A percentile compares a stretch with the other conserved stretches of the same genome.
Evolutionary conservation across 768 basidiomycete genomes (phyloP).

Genomic region (Mycena kentingensis): DNA sequence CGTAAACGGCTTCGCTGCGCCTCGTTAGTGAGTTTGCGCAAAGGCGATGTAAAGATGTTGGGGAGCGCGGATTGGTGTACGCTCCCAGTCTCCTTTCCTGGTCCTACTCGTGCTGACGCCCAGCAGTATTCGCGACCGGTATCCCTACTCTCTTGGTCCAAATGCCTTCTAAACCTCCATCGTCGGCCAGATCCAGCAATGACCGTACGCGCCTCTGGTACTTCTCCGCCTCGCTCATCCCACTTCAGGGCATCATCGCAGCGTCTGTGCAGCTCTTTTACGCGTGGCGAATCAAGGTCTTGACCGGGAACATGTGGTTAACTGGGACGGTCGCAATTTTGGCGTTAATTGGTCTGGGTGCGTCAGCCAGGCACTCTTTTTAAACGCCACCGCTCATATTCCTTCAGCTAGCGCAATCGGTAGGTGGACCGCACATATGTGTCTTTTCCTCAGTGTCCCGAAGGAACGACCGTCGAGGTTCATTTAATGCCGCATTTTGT

Average conservation of each 20-base stretch:
- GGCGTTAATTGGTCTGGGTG: slow-evolving; percentile 8
- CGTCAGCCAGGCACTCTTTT: not conserved
- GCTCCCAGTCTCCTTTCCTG: slow-evolving; percentile 11
- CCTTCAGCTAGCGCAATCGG: slow-evolving; percentile 13
- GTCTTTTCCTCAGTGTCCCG: slow-evolving; percentile 16
- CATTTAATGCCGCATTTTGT: slow-evolving; percentile 13
- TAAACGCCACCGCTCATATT: not conserved
- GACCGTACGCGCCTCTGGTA: slow-evolving; percentile 9
- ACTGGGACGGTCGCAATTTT: slow-evolving; percentile 2
- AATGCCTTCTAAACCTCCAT: not conserved
- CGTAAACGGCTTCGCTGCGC: not conserved
- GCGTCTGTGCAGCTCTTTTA: slow-evolving; percentile 21
- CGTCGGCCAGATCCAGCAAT: slow-evolving; percentile 10
- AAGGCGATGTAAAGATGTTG: slow-evolving; percentile 30
- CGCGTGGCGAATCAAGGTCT: slow-evolving; percentile 19
- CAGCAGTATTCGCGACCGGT: slow-evolving; percentile 19
- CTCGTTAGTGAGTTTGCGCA: too few relatives aligned
- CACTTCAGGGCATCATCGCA: slow-evolving; percentile 18
- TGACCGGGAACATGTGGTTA: slow-evolving; percentile 11
- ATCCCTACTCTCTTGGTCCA: not conserved
- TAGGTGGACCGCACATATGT: not conserved
- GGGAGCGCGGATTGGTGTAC: slow-evolving; percentile 29
- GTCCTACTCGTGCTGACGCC: too few relatives aligned
- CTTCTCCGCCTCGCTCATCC: too few relatives aligned
- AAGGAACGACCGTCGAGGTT: slow-evolving; percentile 24